These are phyloP conservation scores for Ascochyta clinopodiicola DNA, from an alignment of 2,329 filamentous ascomycete species.

Conservation along the genomic window DNA sequence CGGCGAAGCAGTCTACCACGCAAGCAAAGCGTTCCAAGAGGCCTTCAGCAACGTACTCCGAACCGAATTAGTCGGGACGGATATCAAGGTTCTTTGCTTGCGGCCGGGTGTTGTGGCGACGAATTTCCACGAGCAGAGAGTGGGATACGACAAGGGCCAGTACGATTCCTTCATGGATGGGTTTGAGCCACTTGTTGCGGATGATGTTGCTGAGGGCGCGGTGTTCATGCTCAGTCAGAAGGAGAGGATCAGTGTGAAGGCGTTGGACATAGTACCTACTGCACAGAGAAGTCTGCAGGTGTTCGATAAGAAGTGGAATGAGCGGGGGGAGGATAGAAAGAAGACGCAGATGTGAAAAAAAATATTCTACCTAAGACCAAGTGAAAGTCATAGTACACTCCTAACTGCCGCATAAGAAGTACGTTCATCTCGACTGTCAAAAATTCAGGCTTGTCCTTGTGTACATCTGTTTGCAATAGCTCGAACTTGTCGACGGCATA, in stretches of 20 bases:
- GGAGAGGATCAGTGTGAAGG: constrained; percentile 53
- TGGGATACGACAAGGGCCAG: constrained; percentile 52
- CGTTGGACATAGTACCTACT: constrained; percentile 56
- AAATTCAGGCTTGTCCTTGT: not conserved
- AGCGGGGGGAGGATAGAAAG: constrained; percentile 42
- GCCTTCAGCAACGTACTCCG: constrained; percentile 58
- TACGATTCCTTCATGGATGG: constrained; percentile 56
- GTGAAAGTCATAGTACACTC: not conserved
- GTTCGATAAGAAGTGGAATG: constrained; percentile 47
- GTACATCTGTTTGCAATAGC: not conserved
- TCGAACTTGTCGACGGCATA: not conserved
- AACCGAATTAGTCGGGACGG: constrained; percentile 55
- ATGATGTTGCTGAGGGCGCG: constrained; percentile 54
- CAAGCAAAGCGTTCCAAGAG: constrained; percentile 57
- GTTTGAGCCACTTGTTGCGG: constrained; percentile 52
- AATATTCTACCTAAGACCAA: not conserved
- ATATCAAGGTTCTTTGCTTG: constrained; percentile 57
- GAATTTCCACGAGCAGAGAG: constrained; percentile 54
- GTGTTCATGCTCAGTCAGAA: constrained; percentile 54
- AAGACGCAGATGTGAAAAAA: constrained; percentile 2
- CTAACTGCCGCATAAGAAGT: not conserved
- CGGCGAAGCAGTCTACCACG: constrained; percentile 59
- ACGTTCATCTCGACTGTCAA: not conserved
- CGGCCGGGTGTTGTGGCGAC: constrained; percentile 58
- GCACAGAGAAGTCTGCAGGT: constrained; percentile 48